Conservation (phyloP, 1,139 yeast species). For the Kodamaea arcana region DNA sequence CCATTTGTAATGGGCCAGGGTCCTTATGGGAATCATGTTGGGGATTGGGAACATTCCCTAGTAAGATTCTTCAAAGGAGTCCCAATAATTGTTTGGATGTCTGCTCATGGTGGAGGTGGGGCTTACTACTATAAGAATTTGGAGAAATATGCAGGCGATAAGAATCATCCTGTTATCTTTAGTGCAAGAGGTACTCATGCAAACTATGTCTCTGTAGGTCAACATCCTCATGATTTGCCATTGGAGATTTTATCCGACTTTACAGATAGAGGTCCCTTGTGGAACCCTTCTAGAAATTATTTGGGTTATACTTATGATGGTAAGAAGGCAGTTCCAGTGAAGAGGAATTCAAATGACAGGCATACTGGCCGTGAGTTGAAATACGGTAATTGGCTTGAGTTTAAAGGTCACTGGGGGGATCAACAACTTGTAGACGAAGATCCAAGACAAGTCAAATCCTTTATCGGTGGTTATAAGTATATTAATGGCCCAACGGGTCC, state of each 20-base stretch:
- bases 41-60: conserved; percentile 96
- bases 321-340: conserved; percentile 34
- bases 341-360: conserved; percentile 37
- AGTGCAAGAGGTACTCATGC: conserved; percentile 97
- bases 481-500: conserved; percentile 96
- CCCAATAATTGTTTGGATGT: conserved; percentile 95
- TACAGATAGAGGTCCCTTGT: conserved; percentile 89
- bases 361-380: conserved; percentile 53
- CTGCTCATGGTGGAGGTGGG: conserved; percentile 97
- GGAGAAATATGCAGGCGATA: conserved; percentile 57
- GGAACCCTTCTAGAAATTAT: conserved; percentile 87
- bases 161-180: conserved; percentile 66
- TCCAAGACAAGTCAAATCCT: conserved; percentile 70
- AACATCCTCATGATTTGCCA: conserved; percentile 92
- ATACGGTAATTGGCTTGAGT: conserved; percentile 77
- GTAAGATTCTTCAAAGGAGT: conserved; percentile 78
- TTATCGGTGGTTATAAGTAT: conserved; percentile 84
- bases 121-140: conserved; percentile 75
- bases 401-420: conserved; percentile 92
- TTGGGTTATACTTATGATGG: conserved; percentile 81
- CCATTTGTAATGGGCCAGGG: conserved; percentile 98
- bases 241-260: conserved; percentile 86
- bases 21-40: conserved; percentile 94
- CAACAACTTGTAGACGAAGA: conserved; percentile 61
- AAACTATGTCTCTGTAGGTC: conserved; percentile 93